A percentile compares a stretch with the other conserved stretches of the same genome.
phyloP scores from a whole-genome alignment of 2,329 filamentous ascomycete genomes.

The Trichoderma asperellum region DNA sequence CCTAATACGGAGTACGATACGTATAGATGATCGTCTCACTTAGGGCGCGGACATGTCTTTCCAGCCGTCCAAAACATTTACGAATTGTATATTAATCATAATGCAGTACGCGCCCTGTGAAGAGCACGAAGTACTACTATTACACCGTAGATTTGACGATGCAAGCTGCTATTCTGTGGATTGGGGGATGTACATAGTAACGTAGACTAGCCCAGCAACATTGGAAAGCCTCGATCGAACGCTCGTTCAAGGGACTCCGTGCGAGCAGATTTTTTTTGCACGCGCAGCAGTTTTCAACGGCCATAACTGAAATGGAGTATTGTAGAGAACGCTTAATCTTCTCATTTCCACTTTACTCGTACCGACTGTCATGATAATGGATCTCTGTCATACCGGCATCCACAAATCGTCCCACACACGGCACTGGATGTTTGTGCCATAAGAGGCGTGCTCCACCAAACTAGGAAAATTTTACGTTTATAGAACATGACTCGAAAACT shows the following conservation, averaged over 20 bases:
- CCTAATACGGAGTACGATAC: no score
- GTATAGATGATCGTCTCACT: neutral
- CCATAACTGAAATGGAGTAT: neutral
- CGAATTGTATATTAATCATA: neutral
- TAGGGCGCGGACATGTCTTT: neutral
- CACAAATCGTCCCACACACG: constrained; percentile 12
- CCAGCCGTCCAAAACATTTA: neutral
- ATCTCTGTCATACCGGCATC: neutral
- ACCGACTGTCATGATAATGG: neutral
- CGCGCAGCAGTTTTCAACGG: neutral
- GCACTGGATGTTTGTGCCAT: neutral
- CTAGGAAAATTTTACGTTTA: constrained; percentile 22
- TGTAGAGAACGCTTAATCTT: neutral
- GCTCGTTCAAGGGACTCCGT: neutral
- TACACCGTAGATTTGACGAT: neutral
- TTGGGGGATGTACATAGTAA: neutral
- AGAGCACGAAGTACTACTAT: neutral
- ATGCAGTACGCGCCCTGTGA: neutral
- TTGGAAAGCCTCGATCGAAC: neutral
- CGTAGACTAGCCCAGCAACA: neutral
- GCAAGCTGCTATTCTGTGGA: neutral
- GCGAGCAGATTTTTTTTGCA: neutral
- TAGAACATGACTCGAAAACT: constrained; percentile 27
- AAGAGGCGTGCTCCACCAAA: constrained; percentile 13
- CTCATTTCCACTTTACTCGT: neutral